phyloP scores from a whole-genome alignment of 768 basidiomycete species.

The Boletus reticulatus region DNA sequence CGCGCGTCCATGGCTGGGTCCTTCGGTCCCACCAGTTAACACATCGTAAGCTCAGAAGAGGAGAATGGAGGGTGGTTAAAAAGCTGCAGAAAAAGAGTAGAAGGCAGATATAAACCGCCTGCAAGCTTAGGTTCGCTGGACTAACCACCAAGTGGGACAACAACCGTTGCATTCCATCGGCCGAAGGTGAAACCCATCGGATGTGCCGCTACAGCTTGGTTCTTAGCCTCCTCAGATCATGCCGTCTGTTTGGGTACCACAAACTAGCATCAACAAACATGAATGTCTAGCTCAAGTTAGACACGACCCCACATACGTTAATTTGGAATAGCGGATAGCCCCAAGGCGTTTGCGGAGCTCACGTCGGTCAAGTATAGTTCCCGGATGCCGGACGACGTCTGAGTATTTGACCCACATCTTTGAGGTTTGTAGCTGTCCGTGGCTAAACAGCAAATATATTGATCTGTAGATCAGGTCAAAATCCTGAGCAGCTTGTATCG shows the following conservation, averaged over 20 bases:
- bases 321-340: too few species aligned
- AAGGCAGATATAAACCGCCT: background rate
- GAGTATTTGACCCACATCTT: too few species aligned
- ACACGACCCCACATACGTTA: too few species aligned
- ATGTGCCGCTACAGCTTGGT: conserved; percentile 1
- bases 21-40: background rate
- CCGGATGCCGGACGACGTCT: too few species aligned
- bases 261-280: too few species aligned
- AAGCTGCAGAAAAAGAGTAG: background rate
- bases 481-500: background rate
- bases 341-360: too few species aligned
- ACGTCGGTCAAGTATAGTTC: too few species aligned
- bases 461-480: background rate
- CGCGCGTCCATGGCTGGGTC: background rate
- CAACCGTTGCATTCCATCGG: background rate
- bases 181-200: background rate
- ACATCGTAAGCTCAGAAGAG: background rate
- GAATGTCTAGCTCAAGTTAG: too few species aligned
- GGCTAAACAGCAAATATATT: too few species aligned
- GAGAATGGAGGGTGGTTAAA: background rate
- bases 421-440: too few species aligned
- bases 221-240: background rate
- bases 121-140: background rate
- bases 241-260: background rate
- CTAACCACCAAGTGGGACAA: background rate